These are phyloP conservation scores for Sparassis latifolia DNA, from an alignment of 1,284 basidiomycete genomes.

Conservation along the genomic window DNA sequence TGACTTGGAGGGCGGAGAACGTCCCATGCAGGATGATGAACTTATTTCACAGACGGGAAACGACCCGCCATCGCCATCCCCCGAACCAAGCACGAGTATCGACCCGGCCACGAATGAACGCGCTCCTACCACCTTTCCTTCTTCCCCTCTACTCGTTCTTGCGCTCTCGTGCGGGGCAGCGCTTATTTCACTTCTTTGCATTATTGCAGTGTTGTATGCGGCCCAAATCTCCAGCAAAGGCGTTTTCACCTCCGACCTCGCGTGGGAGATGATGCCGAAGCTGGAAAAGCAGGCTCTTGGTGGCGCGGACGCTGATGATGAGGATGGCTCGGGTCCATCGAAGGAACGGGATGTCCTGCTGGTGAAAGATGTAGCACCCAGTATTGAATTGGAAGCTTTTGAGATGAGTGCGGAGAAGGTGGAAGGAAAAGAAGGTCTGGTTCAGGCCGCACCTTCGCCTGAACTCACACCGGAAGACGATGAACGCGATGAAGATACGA, in stretches of 20 bases:
- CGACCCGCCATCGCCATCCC: not conserved
- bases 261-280: conserved; percentile 29
- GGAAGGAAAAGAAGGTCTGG: too few relatives aligned
- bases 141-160: conserved; percentile 25
- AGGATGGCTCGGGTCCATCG: too few relatives aligned
- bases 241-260: conserved; percentile 24
- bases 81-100: conserved; percentile 1
- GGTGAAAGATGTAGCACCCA: too few relatives aligned
- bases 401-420: too few relatives aligned
- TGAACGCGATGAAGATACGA: conserved; percentile 11
- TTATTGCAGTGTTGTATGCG: conserved; percentile 26
- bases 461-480: too few relatives aligned
- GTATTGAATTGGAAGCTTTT: too few relatives aligned
- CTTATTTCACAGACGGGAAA: not conserved
- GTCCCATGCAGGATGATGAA: not conserved
- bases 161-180: conserved; percentile 24
- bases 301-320: conserved; percentile 8
- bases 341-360: too few relatives aligned
- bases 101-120: not conserved
- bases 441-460: too few relatives aligned
- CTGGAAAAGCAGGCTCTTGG: conserved; percentile 22
- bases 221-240: conserved; percentile 24
- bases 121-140: conserved; percentile 9
- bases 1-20: conserved; percentile 24
- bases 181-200: conserved; percentile 16